Percentiles rank a stretch among this genome's conserved stretches.
Evolutionary conservation across 768 basidiomycete species (phyloP).

Genomic region (Tulasnella sp.): DNA sequence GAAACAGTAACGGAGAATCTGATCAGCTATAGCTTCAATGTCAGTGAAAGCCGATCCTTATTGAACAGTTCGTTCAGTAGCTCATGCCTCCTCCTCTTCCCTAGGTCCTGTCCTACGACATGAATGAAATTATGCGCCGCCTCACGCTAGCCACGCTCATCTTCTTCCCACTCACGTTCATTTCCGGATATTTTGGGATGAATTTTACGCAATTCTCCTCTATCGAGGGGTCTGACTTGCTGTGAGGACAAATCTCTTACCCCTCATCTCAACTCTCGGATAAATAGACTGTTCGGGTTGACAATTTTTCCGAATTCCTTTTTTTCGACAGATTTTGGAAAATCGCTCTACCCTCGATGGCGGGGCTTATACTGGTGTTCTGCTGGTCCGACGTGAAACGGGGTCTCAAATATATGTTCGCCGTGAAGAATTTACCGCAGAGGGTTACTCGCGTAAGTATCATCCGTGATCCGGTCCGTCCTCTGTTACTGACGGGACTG

Average conservation of each 20-base stretch:
- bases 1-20: conserved; percentile 56
- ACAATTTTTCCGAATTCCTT: not conserved
- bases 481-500: not conserved
- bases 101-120: conserved; percentile 47
- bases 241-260: conserved; percentile 6
- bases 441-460: not conserved
- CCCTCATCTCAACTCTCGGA: not conserved
- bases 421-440: not conserved
- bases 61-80: not conserved
- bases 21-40: conserved; percentile 66
- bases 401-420: not conserved
- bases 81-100: not conserved
- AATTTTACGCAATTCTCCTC: conserved; percentile 8
- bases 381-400: conserved; percentile 5
- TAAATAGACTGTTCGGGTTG: not conserved
- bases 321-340: conserved; percentile 48
- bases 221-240: conserved; percentile 7
- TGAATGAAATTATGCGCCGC: conserved; percentile 65
- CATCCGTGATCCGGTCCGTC: not conserved
- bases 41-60: conserved; percentile 18
- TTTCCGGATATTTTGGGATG: conserved; percentile 58
- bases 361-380: conserved; percentile 31
- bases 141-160: conserved; percentile 53
- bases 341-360: conserved; percentile 48
- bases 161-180: conserved; percentile 54